Base-by-base conservation (phyloP, 306 rosid species). In the Astragalus membranaceus region DNA sequence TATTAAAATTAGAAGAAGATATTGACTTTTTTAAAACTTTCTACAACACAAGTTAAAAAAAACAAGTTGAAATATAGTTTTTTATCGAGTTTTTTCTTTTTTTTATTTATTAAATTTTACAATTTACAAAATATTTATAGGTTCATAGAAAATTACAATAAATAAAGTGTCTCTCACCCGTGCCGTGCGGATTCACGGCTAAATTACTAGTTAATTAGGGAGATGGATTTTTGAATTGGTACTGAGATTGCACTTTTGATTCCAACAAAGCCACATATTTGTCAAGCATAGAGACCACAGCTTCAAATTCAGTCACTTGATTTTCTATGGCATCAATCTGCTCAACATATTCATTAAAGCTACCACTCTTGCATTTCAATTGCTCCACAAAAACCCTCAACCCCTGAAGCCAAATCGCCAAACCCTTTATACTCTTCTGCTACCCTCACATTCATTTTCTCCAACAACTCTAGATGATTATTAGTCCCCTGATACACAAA, bases 371-470 rank as follows among this genome's bases (percentile, higher is more conserved):
- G 70, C 86, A 80, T 68, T 88, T 94, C 77, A 91, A 55, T 78
- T 91, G 97, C 87, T 91, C 97, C 70, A 91, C 89, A 48, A 81
- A 94, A 6, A 94, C 87, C 85, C 92, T 86, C 64, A 88, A 74
- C 50, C 97, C 97, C 97, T n/a, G 96, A 83, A 48, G 97, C 96
- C 84, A 88, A 80, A 62, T 87, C 95, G 6, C 99, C 97, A 72
- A 72, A 84, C 57, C 96, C 84, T 46, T 74, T 86, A 79, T 94
- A 94, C 66, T 91, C 96, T 79, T 88, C 99, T 16, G 89, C 87
- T 36, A 91, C 89, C 69, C 86, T 83, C 47, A 46, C 33, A 67
- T 94, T 94, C 97, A 91, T 88, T 84, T 87, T 88, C 88, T 90
- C 97, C 75, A 91, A 54, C n/a, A 94, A 83, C 63, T 87, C 95